Base-by-base conservation (phyloP, 495 filamentous ascomycete species). In the Penicillium macrosclerotiorum region DNA sequence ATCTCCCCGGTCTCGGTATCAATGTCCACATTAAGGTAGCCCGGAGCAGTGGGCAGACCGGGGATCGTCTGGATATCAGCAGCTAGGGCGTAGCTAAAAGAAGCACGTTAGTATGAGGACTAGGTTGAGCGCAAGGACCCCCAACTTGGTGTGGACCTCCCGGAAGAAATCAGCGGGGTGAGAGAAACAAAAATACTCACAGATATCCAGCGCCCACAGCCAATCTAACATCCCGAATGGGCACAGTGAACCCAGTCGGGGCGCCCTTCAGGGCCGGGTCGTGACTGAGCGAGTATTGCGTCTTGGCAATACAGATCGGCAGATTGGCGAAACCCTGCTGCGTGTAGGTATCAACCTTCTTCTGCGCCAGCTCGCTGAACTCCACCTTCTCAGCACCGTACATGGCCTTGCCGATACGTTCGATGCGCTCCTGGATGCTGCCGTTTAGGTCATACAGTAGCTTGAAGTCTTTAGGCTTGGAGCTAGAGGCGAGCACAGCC, bases 51-150 rank as follows among this genome's bases (percentile, higher is more conserved):
- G 18, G 93, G 93, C 55, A 98, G 67, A 25, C 93, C 93, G 16
- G 93, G 93, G 58, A 98, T 98, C 2, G 93, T 98, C 72, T 97
- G 93, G 52, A 98, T 97, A 62, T 97, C 92, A 8, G 93, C 93
- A 35, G 93, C 93, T 54, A 97, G 75, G 9, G 93, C 93, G 56
- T 96, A 98, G 43, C 86, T 86, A 56, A 3, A 45, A 45, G 30
- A 17, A 14, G 12, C 24, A 35, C 4, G 34, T 46, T 38, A 46
- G 43, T 25, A 46, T n/a, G 22, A 0, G 34, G 11, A 23, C 20
- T 16, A 11, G n/a, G 4, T 4, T 11, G n/a, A 18, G 9, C 11
- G 1, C 13, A 3, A 18, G 8, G 7, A 18, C 14, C 7, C 16
- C 14, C 19, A 17, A 24, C 20, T n/a, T 22, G 19, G 14, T 7